Conservation (phyloP, 495 filamentous ascomycete species). For the Daldinia vernicosa region DNA sequence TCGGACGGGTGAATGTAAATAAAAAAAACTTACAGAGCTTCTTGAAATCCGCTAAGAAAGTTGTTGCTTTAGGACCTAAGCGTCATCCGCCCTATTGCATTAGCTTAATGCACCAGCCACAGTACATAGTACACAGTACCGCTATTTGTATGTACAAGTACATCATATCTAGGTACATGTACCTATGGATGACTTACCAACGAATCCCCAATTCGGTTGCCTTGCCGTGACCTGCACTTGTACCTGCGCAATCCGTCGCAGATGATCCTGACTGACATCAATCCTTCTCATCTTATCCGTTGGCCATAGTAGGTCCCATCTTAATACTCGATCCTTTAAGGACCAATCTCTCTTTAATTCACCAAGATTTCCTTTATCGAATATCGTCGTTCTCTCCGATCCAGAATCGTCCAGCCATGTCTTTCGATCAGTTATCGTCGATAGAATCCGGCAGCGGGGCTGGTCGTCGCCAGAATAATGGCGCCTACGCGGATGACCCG, state of each 20-base stretch:
- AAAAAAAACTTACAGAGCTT: constrained; percentile 29
- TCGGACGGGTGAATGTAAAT: constrained; percentile 35
- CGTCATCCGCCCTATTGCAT: background rate
- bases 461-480: constrained; percentile 51
- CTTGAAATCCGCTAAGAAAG: constrained; percentile 13
- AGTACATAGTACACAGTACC: too few species aligned
- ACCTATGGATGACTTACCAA: constrained; percentile 11
- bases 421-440: constrained; percentile 84
- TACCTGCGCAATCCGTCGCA: constrained; percentile 15
- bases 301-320: constrained; percentile 1
- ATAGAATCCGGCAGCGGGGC: constrained; percentile 71
- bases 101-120: constrained; percentile 23
- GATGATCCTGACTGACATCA: constrained; percentile 19
- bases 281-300: constrained; percentile 10
- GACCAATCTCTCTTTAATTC: constrained; percentile 14
- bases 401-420: constrained; percentile 67
- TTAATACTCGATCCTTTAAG: constrained; percentile 8
- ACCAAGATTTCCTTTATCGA: background rate
- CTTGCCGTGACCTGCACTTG: constrained; percentile 17
- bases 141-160: background rate
- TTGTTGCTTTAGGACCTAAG: background rate
- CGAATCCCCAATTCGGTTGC: constrained; percentile 23
- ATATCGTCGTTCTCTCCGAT: constrained; percentile 10
- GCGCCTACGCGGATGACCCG: constrained; percentile 89
- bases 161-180: too few species aligned